Base-by-base conservation (phyloP, 768 basidiomycete species). In the Flagelloscypha sp. region DNA sequence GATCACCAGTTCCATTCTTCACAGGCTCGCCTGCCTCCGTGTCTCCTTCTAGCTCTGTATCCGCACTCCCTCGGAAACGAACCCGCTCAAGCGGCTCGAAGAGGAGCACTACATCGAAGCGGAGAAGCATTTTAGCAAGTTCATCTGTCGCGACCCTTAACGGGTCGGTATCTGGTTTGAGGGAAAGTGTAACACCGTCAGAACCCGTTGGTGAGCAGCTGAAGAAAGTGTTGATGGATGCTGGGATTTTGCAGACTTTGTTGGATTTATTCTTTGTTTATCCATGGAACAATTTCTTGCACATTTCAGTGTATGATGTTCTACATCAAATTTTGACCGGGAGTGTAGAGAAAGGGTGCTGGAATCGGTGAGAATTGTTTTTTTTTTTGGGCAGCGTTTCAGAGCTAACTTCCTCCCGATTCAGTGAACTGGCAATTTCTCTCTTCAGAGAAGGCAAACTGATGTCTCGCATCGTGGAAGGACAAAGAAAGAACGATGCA, bases 261-360 rank as follows among this genome's bases (percentile, higher is more conserved):
- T 63, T 98, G 90, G 86, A 93, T 48, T 68, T 97, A 24, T 97
- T 97, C 66, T 97, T 97, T 54, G 81, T 84, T 41, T 95, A 83
- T 49, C 92, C 93, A 1, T 89, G 87, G 83, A 97, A 99, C 59
- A 97, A 98, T 54, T 98, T 98, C 56, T 61, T 98, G 20, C 95
- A 99, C 54, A 90, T 87, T 49, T 83, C 92, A 20, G 89, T 95
- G 12, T 98, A 98, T 53, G 95, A 99, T 54, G 65, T 95, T 39
- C 68, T 98, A 1, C 95, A 98, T 53, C 95, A 98, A 56, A 81
- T 98, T 29, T 69, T 99, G 37, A 93, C 86, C 2, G 93, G 90
- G 10, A 75, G 79, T 17, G 72, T 92, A 15, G 85, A 90, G 29
- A 25, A 13, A 15, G 6, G 9, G 25, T 15, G 21, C 20, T 23